Evolutionary conservation across 2,329 filamentous ascomycete species (phyloP).

Genomic region (Hirsutella rhossiliensis): DNA sequence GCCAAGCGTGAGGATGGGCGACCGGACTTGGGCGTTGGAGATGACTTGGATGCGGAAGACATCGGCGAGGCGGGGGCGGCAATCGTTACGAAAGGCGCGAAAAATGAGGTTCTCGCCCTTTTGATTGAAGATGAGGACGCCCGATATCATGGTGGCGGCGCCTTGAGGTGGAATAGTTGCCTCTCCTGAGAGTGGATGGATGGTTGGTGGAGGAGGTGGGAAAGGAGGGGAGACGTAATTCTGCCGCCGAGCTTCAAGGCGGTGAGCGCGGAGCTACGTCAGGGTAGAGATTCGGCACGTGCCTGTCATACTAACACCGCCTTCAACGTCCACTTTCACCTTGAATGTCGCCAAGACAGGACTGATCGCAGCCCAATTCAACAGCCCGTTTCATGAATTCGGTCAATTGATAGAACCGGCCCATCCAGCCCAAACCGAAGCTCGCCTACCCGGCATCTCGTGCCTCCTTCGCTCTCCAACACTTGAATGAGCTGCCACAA

Average conservation of each 20-base stretch:
- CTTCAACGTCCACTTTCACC: too few species aligned
- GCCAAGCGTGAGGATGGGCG: constrained; percentile 90
- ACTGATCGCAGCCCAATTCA: too few species aligned
- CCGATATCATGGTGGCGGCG: constrained; percentile 69
- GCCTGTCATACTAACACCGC: neutral
- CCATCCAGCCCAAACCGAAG: too few species aligned
- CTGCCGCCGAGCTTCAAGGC: constrained; percentile 2
- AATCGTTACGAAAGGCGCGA: constrained; percentile 96
- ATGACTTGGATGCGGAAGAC: constrained; percentile 99
- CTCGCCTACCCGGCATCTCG: too few species aligned
- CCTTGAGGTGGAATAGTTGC: neutral
- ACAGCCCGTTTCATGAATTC: too few species aligned
- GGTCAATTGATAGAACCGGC: too few species aligned
- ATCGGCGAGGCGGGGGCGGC: constrained; percentile 90
- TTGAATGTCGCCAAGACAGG: too few species aligned
- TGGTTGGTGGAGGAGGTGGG: neutral
- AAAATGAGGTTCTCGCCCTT: constrained; percentile 99
- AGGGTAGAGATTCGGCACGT: too few species aligned
- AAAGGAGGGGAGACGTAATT: neutral
- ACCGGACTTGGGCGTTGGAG: constrained; percentile 93
- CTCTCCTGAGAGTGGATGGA: neutral
- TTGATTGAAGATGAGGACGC: constrained; percentile 96
- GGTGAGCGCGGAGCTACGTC: too few species aligned
- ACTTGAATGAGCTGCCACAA: neutral
- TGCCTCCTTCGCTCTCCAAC: neutral